Evolutionary conservation across 768 basidiomycete species (phyloP), one percentile per base, ranked within the genome.

Genomic region (Tylopilus sp.): DNA sequence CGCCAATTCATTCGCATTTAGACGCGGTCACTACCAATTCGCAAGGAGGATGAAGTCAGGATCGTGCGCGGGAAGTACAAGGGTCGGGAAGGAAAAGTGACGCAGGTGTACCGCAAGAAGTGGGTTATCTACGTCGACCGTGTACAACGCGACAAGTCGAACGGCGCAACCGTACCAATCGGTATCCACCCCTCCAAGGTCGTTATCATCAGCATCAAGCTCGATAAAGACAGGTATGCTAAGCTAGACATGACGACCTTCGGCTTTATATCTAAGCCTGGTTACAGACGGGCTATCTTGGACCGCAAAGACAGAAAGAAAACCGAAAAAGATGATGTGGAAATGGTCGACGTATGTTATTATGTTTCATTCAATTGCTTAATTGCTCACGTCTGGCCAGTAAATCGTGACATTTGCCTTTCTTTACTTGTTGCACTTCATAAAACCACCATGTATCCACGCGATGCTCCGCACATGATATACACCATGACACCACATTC

Each of bases 51-150:
- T 72, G 96, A 98, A 76, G 96, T 98, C 60, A 80, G 88, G 69
- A 93, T 99, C 65, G 91, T 98, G 55, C 84, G 96, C 60, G 96
- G 96, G 52, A 95, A 96, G 74, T 94, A 97, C 84, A 97, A 97
- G 82, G 96, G 97, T 47, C 85, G 94, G 69, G 96, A 99, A 81
- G 96, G 96, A 67, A 98, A 98, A 78, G 86, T 99, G 58, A 92
- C 91, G 55, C 88, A 94, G 76, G 95, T 98, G 60, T 96, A 95
- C 83, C 89, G 95, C 73, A 96, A 96, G 86, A 95, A 96, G 75
- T 98, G 92, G 90, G 92, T 98, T 50, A 89, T 99, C 73, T 88
- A 98, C 76, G 90, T 99, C 69, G 96, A 99, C 76, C 92, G 96
- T 70, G 93, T 99, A 51, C 87, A 89, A 73, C 85, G 93, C 62